A percentile compares a stretch with the other conserved stretches of the same genome.
These are phyloP conservation scores for Brassica nigra DNA, from an alignment of 345 rosid genomes.

Conservation along the genomic window DNA sequence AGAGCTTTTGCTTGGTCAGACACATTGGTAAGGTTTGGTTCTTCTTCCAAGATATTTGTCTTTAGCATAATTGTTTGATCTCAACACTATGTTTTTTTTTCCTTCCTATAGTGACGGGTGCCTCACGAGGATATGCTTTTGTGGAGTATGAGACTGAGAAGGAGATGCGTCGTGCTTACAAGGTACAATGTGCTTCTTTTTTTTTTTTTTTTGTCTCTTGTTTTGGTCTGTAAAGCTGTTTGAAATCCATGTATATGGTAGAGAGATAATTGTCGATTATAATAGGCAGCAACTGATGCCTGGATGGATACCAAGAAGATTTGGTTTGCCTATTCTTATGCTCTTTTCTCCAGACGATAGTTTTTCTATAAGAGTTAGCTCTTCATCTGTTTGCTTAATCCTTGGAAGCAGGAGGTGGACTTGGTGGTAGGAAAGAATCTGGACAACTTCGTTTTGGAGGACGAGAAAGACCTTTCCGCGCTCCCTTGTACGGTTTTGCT, in stretches of 20 bases:
- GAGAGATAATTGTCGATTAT: constrained; percentile 85
- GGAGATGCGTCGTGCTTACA: constrained; percentile 84
- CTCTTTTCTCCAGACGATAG: neutral
- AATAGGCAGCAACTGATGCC: constrained; percentile 86
- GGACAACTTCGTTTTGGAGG: constrained; percentile 98
- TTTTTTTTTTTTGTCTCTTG: neutral
- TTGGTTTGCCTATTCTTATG: constrained; percentile 54
- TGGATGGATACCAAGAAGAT: constrained; percentile 99
- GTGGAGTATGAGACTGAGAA: constrained; percentile 83
- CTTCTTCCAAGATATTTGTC: neutral
- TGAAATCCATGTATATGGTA: constrained; percentile 40
- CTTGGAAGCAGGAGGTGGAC: constrained; percentile 78
- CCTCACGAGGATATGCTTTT: constrained; percentile 86
- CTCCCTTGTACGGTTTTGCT: constrained; percentile 68
- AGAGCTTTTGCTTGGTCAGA: constrained; percentile 81
- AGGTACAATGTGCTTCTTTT: constrained; percentile 46
- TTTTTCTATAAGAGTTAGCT: neutral
- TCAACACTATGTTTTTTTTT: neutral
- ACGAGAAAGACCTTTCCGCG: constrained; percentile 96
- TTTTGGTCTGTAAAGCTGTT: neutral
- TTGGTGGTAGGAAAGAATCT: constrained; percentile 93
- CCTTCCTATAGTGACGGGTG: constrained; percentile 68
- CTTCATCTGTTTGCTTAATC: constrained; percentile 1
- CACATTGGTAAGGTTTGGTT: constrained; percentile 64
- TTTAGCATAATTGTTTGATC: neutral